Evolutionary conservation across 192 early-diverging fungal genomes (phyloP), one percentile per base, ranked within the genome.

Genomic region (Dissophora globulifera): DNA sequence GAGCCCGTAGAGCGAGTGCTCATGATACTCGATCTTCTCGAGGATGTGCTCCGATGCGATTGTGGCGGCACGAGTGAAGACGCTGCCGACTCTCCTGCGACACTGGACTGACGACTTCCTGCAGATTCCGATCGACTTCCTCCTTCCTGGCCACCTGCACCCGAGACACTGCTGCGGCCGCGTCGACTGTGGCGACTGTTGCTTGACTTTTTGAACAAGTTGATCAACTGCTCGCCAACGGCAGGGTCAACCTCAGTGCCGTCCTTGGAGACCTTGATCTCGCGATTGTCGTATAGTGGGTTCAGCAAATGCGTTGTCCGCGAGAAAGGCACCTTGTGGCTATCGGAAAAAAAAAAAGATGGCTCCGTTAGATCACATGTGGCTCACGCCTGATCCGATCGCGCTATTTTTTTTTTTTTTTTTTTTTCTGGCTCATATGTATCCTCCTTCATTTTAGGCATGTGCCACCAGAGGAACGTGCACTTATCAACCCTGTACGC

Each of bases 221-320:
- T 59, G 4, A 84, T 16, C 13, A 84, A 52, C 27, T 67, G 56
- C 55, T 81, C 80, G 0, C 83, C 83, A 22, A 84, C 78, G 4
- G 58, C 17, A 9, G 80, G 59, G 12, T 81, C 83, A 0, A 84
- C 63, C 32, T 84, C 83, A 1, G 83, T 84, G 43, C 83, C 83
- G 50, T 84, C 83, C 38, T 81, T 72, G 26, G 80, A 82, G 4
- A 82, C 78, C 53, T 84, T 84, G 42, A 84, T 67, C 42, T 84
- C 83, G 32, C 83, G 55, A 51, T 84, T 80, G 11, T 81, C 79
- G 51, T 84, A 82, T 30, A 78, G 75, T 4, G 80, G 72, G 32
- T 84, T 84, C 31, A 79, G 55, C 43, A 84, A 58, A 26, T 82
- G 83, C 11, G 80, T 54, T 11, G 83, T 84, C 29, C 57, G 67